These are phyloP conservation scores for Leccinum olivaceopallidum DNA, from an alignment of 768 basidiomycete species.

Conservation along the genomic window DNA sequence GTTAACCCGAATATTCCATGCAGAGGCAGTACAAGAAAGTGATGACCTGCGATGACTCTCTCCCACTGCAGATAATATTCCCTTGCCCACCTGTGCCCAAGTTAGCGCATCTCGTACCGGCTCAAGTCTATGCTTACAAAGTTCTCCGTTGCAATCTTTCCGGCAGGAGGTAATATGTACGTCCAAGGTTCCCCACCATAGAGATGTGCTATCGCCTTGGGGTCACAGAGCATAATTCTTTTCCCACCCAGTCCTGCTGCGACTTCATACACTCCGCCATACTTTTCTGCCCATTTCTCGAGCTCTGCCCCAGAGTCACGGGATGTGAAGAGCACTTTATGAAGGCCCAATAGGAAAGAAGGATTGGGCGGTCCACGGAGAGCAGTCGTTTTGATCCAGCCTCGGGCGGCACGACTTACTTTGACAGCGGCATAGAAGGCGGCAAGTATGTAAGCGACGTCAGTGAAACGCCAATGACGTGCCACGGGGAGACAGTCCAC, in stretches of 20 bases:
- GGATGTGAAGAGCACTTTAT: background rate
- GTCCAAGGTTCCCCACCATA: constrained; percentile 49
- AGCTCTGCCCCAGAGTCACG: constrained; percentile 36
- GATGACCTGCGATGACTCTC: constrained; percentile 44
- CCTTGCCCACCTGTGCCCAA: constrained; percentile 32
- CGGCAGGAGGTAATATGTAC: constrained; percentile 27
- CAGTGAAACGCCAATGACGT: background rate
- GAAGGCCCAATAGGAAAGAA: constrained; percentile 21
- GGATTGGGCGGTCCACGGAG: constrained; percentile 24
- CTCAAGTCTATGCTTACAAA: constrained; percentile 20
- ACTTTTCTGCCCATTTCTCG: constrained; percentile 48
- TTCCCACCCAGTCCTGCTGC: constrained; percentile 37
- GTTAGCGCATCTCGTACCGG: background rate
- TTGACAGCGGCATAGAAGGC: constrained; percentile 13
- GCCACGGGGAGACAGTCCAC: background rate
- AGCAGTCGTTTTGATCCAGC: constrained; percentile 18
- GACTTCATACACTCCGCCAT: constrained; percentile 48
- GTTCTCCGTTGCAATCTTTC: constrained; percentile 19
- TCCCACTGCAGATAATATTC: constrained; percentile 42
- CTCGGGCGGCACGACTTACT: constrained; percentile 1
- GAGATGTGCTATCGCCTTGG: constrained; percentile 52
- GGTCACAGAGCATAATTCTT: constrained; percentile 43
- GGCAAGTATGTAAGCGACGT: constrained; percentile 6
- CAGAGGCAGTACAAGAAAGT: background rate
- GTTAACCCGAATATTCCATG: constrained; percentile 24